Percentiles rank a stretch among this genome's conserved stretches.
phyloP scores from a whole-genome alignment of 2,329 filamentous ascomycete species.

The Pseudogymnoascus pannorum region DNA sequence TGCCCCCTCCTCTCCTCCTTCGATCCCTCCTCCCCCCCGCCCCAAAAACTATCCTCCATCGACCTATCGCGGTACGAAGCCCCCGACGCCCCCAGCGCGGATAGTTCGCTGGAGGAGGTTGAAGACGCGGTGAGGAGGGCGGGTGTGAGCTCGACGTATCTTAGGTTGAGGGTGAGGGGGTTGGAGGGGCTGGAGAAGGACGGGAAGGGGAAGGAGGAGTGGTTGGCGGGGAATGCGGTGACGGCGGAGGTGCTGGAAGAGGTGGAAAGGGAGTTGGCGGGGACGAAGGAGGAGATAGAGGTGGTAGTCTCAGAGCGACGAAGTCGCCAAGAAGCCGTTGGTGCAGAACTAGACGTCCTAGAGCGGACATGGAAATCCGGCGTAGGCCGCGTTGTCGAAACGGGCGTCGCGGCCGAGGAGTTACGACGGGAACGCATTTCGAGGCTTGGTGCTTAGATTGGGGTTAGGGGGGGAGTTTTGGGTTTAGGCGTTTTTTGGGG shows the following conservation, averaged over 20 bases:
- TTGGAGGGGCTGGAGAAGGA: conserved; percentile 69
- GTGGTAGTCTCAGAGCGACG: conserved; percentile 63
- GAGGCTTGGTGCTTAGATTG: no score
- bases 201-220: conserved; percentile 71
- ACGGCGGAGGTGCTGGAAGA: conserved; percentile 63
- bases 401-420: conserved; percentile 73
- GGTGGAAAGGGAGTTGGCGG: conserved; percentile 69
- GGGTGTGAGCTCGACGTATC: conserved; percentile 33
- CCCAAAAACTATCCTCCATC: conserved; percentile 45
- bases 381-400: conserved; percentile 74
- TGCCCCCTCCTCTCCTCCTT: not conserved
- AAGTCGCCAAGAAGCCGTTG: conserved; percentile 60
- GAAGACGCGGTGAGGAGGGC: not conserved
- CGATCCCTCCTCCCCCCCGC: not conserved
- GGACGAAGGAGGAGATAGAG: conserved; percentile 62
- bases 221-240: conserved; percentile 78
- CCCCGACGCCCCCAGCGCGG: no score
- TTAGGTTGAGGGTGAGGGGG: conserved; percentile 39
- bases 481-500: not conserved
- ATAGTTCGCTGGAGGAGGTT: not conserved
- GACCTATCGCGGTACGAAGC: conserved; percentile 79
- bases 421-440: conserved; percentile 60
- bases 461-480: conserved; percentile 4
- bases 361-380: conserved; percentile 75
- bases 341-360: conserved; percentile 63